A percentile compares a stretch with the other conserved stretches of the same genome.
Conservation (phyloP, 495 filamentous ascomycete species). For the Daldinia childiae region DNA sequence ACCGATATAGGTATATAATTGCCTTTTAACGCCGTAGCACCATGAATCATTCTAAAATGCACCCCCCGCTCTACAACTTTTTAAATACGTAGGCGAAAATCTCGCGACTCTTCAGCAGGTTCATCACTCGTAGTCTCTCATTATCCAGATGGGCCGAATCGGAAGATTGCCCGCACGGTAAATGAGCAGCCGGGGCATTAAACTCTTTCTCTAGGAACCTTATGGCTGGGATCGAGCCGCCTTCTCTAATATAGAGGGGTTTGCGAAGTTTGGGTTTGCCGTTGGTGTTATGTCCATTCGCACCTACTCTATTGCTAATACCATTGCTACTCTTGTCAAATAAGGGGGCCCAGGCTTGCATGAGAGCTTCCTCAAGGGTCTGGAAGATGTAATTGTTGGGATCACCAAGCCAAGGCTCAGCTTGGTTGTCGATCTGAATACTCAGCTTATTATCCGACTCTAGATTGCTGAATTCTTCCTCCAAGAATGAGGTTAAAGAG, state of each 20-base stretch:
- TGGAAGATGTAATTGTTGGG: constrained; percentile 90
- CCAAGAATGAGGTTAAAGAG: constrained; percentile 70
- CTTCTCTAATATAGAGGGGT: constrained; percentile 93
- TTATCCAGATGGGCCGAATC: constrained; percentile 95
- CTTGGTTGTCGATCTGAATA: constrained; percentile 87
- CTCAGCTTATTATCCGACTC: constrained; percentile 82
- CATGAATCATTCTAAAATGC: neutral
- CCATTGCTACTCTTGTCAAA: constrained; percentile 30
- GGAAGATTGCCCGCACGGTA: constrained; percentile 95
- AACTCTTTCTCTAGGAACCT: constrained; percentile 96
- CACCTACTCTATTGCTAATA: neutral
- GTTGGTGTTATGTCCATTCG: constrained; percentile 13
- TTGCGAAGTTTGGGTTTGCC: constrained; percentile 51
- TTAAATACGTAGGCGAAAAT: constrained; percentile 88
- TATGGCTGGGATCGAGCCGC: constrained; percentile 92
- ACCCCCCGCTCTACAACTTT: constrained; percentile 46
- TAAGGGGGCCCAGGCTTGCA: constrained; percentile 76
- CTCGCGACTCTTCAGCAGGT: constrained; percentile 89
- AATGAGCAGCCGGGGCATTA: constrained; percentile 86
- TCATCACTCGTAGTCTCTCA: constrained; percentile 85
- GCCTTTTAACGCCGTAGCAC: neutral
- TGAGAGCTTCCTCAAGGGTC: constrained; percentile 86
- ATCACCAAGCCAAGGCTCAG: constrained; percentile 96
- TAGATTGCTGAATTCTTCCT: constrained; percentile 74
- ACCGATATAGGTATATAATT: neutral